A percentile compares a stretch with the other conserved stretches of the same genome.
Evolutionary conservation across 2,329 filamentous ascomycete genomes (phyloP).

Genomic region (Aspergillus sp.): DNA sequence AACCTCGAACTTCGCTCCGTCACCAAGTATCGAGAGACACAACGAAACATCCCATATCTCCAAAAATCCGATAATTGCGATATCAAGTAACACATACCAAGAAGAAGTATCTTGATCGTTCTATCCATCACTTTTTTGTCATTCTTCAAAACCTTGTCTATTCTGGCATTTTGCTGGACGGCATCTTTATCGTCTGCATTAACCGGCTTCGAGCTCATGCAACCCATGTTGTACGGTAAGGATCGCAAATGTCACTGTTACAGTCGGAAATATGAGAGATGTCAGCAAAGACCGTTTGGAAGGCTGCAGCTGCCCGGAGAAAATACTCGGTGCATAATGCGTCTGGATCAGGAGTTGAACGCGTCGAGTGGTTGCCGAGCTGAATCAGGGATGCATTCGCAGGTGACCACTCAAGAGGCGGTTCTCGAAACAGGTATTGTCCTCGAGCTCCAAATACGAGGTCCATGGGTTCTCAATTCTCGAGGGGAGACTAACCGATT

Average conservation of each 20-base stretch:
- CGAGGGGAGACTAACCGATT: background rate
- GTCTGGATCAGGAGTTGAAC: background rate
- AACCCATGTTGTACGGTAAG: conserved; percentile 40
- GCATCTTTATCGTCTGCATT: conserved; percentile 44
- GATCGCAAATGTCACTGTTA: background rate
- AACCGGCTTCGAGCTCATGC: conserved; percentile 42
- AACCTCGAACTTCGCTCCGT: background rate
- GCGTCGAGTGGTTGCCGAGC: background rate
- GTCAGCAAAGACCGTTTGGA: background rate
- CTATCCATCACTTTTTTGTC: conserved; percentile 85
- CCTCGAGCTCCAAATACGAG: background rate
- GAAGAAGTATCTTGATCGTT: conserved; percentile 89
- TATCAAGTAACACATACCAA: conserved; percentile 65
- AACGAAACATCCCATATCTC: background rate
- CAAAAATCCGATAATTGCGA: background rate
- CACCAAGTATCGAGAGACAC: background rate
- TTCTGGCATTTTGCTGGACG: conserved; percentile 57
- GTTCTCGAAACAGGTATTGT: conserved; percentile 15
- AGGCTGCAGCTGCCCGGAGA: background rate
- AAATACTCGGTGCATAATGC: background rate
- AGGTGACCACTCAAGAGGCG: conserved; percentile 9
- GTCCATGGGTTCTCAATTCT: background rate
- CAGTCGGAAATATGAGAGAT: background rate
- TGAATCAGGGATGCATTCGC: conserved; percentile 20
- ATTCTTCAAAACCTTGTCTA: conserved; percentile 79